phyloP scores from a whole-genome alignment of 768 basidiomycete genomes.

The Amanita rubescens region DNA sequence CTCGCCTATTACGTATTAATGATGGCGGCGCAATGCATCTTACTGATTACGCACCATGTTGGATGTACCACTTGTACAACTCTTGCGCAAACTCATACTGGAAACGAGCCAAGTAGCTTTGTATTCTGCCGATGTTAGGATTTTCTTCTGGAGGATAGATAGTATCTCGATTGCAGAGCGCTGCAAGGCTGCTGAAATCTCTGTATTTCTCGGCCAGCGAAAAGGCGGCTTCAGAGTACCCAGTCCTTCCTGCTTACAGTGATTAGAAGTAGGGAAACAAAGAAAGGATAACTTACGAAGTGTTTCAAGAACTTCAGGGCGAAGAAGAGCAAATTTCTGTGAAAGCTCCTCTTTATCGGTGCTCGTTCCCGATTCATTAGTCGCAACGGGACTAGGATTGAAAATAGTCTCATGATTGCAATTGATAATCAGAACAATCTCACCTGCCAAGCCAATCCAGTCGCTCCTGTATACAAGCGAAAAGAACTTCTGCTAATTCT shows the following conservation, averaged over 20 bases:
- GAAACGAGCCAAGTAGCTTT: slow-evolving; percentile 69
- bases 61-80: slow-evolving; percentile 90
- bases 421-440: not conserved
- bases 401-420: not conserved
- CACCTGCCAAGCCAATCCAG: slow-evolving; percentile 64
- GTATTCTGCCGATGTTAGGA: slow-evolving; percentile 53
- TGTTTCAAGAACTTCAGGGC: slow-evolving; percentile 73
- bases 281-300: slow-evolving; percentile 49
- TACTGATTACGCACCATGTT: slow-evolving; percentile 52
- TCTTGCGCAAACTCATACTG: slow-evolving; percentile 81
- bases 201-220: slow-evolving; percentile 78
- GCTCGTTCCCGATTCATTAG: slow-evolving; percentile 39
- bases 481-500: slow-evolving; percentile 53
- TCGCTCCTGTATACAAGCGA: slow-evolving; percentile 61
- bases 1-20: slow-evolving; percentile 47
- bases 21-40: not conserved
- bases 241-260: slow-evolving; percentile 47
- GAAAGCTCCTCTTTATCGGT: slow-evolving; percentile 54
- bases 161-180: slow-evolving; percentile 65
- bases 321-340: slow-evolving; percentile 60
- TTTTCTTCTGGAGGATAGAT: slow-evolving; percentile 61
- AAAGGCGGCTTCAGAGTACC: slow-evolving; percentile 65
- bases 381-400: slow-evolving; percentile 35
- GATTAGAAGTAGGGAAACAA: not conserved
- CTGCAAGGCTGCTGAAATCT: slow-evolving; percentile 81